A percentile compares a stretch with the other conserved stretches of the same genome.
Evolutionary conservation across 371 early-diverging fungal species (phyloP).

Genomic region (Apophysomyces trapeziformis): DNA sequence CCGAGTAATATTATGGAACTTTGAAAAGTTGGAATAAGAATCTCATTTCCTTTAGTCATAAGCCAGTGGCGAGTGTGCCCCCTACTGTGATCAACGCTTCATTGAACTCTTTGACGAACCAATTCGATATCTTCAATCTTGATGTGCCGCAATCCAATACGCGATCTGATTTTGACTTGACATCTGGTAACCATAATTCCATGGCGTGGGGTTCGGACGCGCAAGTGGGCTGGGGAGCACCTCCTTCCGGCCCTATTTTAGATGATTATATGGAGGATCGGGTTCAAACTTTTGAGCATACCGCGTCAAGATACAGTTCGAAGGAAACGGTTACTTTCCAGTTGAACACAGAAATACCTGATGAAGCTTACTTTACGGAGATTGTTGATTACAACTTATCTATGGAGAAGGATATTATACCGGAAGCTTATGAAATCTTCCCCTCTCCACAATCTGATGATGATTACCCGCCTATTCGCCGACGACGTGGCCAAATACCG

Average conservation of each 20-base stretch:
- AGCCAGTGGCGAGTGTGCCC: not conserved
- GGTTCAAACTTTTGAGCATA: constrained; percentile 2
- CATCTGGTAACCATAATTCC: not conserved
- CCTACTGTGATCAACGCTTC: constrained; percentile 26
- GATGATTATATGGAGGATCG: constrained; percentile 7
- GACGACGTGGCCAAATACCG: constrained; percentile 24
- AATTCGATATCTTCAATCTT: constrained; percentile 17
- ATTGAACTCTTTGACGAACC: constrained; percentile 20
- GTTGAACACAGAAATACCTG: constrained; percentile 36
- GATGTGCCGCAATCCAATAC: not conserved
- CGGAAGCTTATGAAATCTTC: constrained; percentile 32
- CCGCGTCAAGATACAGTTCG: constrained; percentile 15
- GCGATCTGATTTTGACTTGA: constrained; percentile 19
- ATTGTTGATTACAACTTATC: constrained; percentile 32
- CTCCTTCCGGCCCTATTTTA: not conserved
- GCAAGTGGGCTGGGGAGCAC: constrained; percentile 17
- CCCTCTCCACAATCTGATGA: constrained; percentile 14
- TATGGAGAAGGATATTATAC: constrained; percentile 31
- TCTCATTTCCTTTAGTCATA: not conserved
- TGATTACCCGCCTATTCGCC: not conserved
- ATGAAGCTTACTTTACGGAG: constrained; percentile 30
- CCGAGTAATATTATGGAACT: too few relatives aligned
- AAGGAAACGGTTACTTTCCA: constrained; percentile 14
- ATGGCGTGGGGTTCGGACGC: constrained; percentile 19
- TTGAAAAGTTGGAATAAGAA: too few relatives aligned